A percentile compares a stretch with the other conserved stretches of the same genome.
phyloP scores from a whole-genome alignment of 495 filamentous ascomycete genomes.

The Aspergillus bridgeri region DNA sequence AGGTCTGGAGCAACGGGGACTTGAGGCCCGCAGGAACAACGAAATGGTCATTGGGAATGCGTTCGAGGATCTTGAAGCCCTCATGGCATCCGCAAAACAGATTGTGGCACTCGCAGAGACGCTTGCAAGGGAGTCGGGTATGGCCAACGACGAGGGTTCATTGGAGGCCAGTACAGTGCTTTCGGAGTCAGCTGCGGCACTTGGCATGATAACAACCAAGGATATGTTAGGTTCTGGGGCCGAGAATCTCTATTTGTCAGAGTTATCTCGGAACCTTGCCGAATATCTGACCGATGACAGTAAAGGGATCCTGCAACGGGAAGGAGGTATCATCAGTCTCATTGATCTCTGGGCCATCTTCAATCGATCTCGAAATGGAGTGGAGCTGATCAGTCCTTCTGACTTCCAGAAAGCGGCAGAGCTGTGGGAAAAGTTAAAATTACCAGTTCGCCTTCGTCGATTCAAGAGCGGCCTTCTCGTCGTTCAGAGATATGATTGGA shows the following conservation, averaged over 20 bases:
- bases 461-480: slow-evolving; percentile 93
- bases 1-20: slow-evolving; percentile 78
- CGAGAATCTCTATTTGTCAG: slow-evolving; percentile 62
- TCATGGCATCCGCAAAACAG: slow-evolving; percentile 96
- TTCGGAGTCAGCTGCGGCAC: slow-evolving; percentile 76
- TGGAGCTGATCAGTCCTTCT: slow-evolving; percentile 86
- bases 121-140: slow-evolving; percentile 68
- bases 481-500: slow-evolving; percentile 83
- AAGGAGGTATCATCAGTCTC: slow-evolving; percentile 91
- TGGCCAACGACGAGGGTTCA: slow-evolving; percentile 51
- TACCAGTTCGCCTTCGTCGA: slow-evolving; percentile 80
- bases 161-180: slow-evolving; percentile 69
- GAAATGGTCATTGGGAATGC: slow-evolving; percentile 89
- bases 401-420: slow-evolving; percentile 89
- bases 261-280: slow-evolving; percentile 83
- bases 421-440: slow-evolving; percentile 81
- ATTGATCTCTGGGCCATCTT: slow-evolving; percentile 97
- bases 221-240: slow-evolving; percentile 71
- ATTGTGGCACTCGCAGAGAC: slow-evolving; percentile 89
- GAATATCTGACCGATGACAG: slow-evolving; percentile 93
- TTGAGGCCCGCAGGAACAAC: slow-evolving; percentile 84
- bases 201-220: slow-evolving; percentile 89
- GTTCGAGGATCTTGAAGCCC: slow-evolving; percentile 93
- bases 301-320: slow-evolving; percentile 71
- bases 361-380: slow-evolving; percentile 91